Conservation (phyloP, 2,329 filamentous ascomycete species). For the Cadophora luteo-olivacea region DNA sequence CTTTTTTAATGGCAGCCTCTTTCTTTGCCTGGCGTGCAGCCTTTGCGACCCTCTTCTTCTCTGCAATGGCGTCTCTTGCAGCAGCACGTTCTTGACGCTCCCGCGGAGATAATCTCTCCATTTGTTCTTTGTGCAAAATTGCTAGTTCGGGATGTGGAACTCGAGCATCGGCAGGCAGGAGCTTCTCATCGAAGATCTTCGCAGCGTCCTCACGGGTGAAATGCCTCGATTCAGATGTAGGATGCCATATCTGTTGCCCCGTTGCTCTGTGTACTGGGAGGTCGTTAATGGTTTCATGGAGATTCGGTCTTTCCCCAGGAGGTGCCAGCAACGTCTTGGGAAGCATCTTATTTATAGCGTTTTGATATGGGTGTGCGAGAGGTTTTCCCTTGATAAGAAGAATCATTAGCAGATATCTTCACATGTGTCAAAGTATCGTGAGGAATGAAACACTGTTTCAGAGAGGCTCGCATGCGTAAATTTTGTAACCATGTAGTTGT, state of each 20-base stretch:
- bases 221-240: constrained; percentile 66
- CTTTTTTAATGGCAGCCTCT: constrained; percentile 51
- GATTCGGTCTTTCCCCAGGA: constrained; percentile 2
- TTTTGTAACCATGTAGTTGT: constrained; percentile 89
- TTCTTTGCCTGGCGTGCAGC: constrained; percentile 46
- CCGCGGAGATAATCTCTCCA: constrained; percentile 46
- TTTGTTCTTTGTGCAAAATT: constrained; percentile 56
- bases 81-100: constrained; percentile 38
- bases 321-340: constrained; percentile 58
- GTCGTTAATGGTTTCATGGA: constrained; percentile 69
- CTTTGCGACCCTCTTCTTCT: constrained; percentile 51
- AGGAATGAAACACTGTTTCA: constrained; percentile 52
- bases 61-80: constrained; percentile 43
- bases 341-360: constrained; percentile 80
- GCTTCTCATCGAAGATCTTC: constrained; percentile 64
- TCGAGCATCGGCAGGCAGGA: constrained; percentile 66
- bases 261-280: constrained; percentile 67
- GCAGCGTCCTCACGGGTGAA: constrained; percentile 72
- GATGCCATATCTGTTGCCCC: constrained; percentile 69
- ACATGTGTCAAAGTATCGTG: constrained; percentile 18
- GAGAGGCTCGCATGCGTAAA: constrained; percentile 77
- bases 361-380: constrained; percentile 77
- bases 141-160: constrained; percentile 69
- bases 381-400: constrained; percentile 68
- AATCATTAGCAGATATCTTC: constrained; percentile 33